A percentile compares a stretch with the other conserved stretches of the same genome.
phyloP scores from a whole-genome alignment of 2,329 filamentous ascomycete genomes.

The Endothia cerciana region DNA sequence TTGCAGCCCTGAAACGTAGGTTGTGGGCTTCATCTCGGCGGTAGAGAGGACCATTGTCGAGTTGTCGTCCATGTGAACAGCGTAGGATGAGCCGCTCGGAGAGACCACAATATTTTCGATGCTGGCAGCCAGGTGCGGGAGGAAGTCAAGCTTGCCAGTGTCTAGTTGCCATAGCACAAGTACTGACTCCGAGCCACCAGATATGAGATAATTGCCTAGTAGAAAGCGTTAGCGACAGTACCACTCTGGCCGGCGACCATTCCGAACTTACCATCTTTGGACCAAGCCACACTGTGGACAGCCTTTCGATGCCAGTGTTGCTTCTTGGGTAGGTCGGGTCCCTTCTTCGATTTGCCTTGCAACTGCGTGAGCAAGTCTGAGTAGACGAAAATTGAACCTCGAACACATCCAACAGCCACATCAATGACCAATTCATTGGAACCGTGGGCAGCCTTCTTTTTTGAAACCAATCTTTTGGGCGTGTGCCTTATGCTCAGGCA shows the following conservation, averaged over 20 bases:
- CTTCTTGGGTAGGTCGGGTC: conserved; percentile 61
- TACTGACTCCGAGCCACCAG: conserved; percentile 87
- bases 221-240: conserved; percentile 37
- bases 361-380: conserved; percentile 70
- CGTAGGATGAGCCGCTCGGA: conserved; percentile 77
- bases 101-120: conserved; percentile 88
- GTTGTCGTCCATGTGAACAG: conserved; percentile 86
- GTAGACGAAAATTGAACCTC: conserved; percentile 82
- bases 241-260: not conserved
- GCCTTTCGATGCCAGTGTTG: conserved; percentile 90
- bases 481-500: conserved; percentile 65
- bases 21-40: conserved; percentile 81
- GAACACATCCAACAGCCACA: conserved; percentile 74
- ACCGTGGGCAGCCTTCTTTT: conserved; percentile 36
- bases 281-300: conserved; percentile 88
- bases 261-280: conserved; percentile 72
- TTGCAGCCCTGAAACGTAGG: conserved; percentile 85
- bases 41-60: conserved; percentile 90
- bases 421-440: conserved; percentile 57
- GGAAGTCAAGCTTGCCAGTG: conserved; percentile 77
- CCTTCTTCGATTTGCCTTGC: conserved; percentile 46
- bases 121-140: conserved; percentile 87
- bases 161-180: conserved; percentile 93
- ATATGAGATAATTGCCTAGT: conserved; percentile 87
- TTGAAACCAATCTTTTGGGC: conserved; percentile 34